Evolutionary conservation across 352 stramenopile genomes (phyloP).

Genomic region (Phytophthora melonis): DNA sequence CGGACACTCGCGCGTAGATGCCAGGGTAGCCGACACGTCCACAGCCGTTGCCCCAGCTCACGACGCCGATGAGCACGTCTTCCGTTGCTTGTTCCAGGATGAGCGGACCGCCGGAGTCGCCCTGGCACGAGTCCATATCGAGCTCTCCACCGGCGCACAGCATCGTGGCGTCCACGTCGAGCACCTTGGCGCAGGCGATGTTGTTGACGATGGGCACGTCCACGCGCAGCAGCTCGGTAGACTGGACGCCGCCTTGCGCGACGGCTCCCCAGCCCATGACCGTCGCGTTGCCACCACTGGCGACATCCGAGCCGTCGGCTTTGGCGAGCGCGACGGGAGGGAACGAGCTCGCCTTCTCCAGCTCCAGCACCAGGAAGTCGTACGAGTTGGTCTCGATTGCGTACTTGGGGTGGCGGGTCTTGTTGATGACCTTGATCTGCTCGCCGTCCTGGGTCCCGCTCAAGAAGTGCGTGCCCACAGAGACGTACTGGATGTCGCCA

Average conservation of each 20-base stretch:
- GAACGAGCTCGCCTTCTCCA: constrained; percentile 49
- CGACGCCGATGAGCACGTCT: constrained; percentile 58
- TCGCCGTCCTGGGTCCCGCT: constrained; percentile 53
- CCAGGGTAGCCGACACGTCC: constrained; percentile 46
- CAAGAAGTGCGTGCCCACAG: constrained; percentile 63
- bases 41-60: constrained; percentile 72
- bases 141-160: constrained; percentile 63
- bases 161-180: constrained; percentile 53
- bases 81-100: constrained; percentile 38
- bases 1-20: constrained; percentile 65
- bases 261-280: constrained; percentile 56
- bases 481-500: constrained; percentile 57
- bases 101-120: constrained; percentile 62
- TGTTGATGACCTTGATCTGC: constrained; percentile 58
- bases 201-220: constrained; percentile 60
- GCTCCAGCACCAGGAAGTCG: constrained; percentile 69
- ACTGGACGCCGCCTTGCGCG: constrained; percentile 26
- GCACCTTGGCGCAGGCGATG: constrained; percentile 43
- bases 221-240: constrained; percentile 48
- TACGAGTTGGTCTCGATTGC: constrained; percentile 45
- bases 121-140: constrained; percentile 69
- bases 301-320: constrained; percentile 36
- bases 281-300: constrained; percentile 39
- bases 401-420: constrained; percentile 63
- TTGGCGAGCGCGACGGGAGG: constrained; percentile 47